Evolutionary conservation across 2,329 filamentous ascomycete species (phyloP).

Genomic region (Fusarium algeriense): DNA sequence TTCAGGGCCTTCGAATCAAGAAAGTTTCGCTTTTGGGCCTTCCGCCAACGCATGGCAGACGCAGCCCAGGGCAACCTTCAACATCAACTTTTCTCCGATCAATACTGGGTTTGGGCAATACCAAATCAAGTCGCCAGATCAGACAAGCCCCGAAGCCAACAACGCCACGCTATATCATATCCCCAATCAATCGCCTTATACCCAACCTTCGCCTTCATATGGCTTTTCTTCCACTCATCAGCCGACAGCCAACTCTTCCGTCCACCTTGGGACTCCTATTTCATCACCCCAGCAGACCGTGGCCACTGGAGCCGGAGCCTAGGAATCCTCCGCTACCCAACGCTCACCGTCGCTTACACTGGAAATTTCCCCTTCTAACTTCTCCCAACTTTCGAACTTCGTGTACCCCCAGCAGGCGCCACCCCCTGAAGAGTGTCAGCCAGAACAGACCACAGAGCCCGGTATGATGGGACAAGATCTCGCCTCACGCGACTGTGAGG

Average conservation of each 20-base stretch:
- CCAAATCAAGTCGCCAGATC: background rate
- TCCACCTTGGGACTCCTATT: background rate
- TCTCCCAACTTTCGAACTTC: background rate
- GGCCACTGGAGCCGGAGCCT: constrained; percentile 13
- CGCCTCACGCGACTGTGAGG: background rate
- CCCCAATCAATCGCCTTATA: background rate
- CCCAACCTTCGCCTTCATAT: background rate
- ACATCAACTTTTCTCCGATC: constrained; percentile 6
- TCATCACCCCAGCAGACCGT: background rate
- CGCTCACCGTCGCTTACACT: background rate
- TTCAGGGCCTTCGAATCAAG: background rate
- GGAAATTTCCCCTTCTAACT: background rate
- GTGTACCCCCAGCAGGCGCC: background rate
- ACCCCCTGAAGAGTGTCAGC: background rate
- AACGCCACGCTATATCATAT: background rate
- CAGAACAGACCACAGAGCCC: background rate
- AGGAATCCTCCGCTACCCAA: constrained; percentile 24
- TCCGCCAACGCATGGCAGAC: background rate
- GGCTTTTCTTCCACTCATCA: background rate
- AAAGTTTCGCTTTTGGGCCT: background rate
- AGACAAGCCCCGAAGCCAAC: background rate
- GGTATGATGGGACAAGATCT: background rate
- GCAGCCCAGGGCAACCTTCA: constrained; percentile 3
- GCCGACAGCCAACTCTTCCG: background rate
- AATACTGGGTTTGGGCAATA: constrained; percentile 10